Evolutionary conservation across 75 land plant genomes (phyloP).

Genomic region (Ceratopteris richardii): DNA sequence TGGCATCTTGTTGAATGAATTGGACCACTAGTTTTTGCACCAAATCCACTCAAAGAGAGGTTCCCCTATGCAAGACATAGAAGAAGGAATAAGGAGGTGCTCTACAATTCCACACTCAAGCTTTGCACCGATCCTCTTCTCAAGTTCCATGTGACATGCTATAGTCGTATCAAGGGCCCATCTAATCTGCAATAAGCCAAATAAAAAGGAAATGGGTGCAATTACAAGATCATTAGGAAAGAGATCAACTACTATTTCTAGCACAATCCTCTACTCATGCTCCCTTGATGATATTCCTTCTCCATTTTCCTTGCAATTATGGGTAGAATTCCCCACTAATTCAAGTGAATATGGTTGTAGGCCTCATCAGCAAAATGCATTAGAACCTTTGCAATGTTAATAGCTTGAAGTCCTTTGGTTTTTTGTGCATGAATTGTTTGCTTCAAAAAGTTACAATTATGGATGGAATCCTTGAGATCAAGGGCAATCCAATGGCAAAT

Average conservation of each 20-base stretch:
- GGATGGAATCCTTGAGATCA: too few species aligned
- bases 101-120: constrained; percentile 3
- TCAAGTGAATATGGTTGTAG: constrained; percentile 41
- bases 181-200: constrained; percentile 6
- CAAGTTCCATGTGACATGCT: constrained; percentile 8
- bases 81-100: constrained; percentile 7
- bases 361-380: constrained; percentile 27
- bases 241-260: constrained; percentile 2
- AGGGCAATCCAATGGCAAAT: too few species aligned
- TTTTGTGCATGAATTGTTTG: constrained; percentile 20
- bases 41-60: constrained; percentile 16
- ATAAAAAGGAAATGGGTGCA: neutral
- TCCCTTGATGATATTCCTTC: neutral
- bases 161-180: neutral
- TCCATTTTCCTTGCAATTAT: too few species aligned
- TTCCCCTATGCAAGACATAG: neutral
- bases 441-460: constrained; percentile 33
- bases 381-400: constrained; percentile 22
- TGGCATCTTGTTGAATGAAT: neutral
- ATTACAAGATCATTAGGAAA: constrained; percentile 5
- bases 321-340: constrained; percentile 9
- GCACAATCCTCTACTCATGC: neutral
- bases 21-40: constrained; percentile 8
- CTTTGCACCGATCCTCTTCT: constrained; percentile 8
- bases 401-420: constrained; percentile 18